Evolutionary conservation across 306 rosid genomes (phyloP).

Genomic region (Prunus padus): DNA sequence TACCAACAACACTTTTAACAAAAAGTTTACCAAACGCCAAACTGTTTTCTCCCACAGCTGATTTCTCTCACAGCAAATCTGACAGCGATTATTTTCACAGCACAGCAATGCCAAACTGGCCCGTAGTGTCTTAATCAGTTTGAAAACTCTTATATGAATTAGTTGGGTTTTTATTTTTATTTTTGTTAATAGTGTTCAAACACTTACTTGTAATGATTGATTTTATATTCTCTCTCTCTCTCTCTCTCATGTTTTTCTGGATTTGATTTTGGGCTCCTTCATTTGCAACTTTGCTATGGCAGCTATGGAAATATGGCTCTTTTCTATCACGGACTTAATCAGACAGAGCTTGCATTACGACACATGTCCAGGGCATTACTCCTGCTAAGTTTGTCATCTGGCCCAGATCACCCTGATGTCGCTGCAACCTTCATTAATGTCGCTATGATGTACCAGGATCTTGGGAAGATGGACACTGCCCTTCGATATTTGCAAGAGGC

Average conservation of each 20-base stretch:
- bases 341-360: slow-evolving; percentile 89
- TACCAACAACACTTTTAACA: too few relatives aligned
- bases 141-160: neutral
- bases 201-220: neutral
- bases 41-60: too few relatives aligned
- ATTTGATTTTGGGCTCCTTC: slow-evolving; percentile 23
- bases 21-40: too few relatives aligned
- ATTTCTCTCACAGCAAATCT: too few relatives aligned
- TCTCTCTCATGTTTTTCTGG: neutral
- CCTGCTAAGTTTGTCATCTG: slow-evolving; percentile 86
- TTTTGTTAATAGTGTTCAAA: neutral
- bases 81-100: too few relatives aligned
- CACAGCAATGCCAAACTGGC: too few relatives aligned
- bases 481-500: slow-evolving; percentile 99
- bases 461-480: slow-evolving; percentile 94
- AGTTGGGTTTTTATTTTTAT: too few relatives aligned
- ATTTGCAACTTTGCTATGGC: slow-evolving; percentile 34
- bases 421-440: slow-evolving; percentile 94
- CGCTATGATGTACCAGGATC: slow-evolving; percentile 98
- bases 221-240: neutral
- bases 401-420: slow-evolving; percentile 98
- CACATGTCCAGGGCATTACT: slow-evolving; percentile 98
- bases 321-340: slow-evolving; percentile 94
- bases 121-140: neutral
- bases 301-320: slow-evolving; percentile 99